Evolutionary conservation across 2,329 filamentous ascomycete genomes (phyloP).

Genomic region (Drechslera avenae): DNA sequence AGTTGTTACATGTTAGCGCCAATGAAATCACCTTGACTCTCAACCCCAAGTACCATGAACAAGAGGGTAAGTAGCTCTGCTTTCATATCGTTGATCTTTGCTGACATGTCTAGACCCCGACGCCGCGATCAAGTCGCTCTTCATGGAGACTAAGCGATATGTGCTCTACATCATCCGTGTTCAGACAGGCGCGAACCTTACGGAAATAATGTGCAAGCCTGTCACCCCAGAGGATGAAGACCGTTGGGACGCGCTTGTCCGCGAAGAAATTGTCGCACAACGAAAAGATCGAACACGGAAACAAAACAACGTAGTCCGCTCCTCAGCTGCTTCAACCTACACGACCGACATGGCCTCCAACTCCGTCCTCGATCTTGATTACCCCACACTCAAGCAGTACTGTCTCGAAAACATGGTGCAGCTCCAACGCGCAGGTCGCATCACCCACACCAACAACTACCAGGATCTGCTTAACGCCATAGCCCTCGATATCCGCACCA

Average conservation of each 20-base stretch:
- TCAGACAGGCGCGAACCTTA: slow-evolving; percentile 87
- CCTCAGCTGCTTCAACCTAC: slow-evolving; percentile 88
- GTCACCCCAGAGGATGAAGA: slow-evolving; percentile 86
- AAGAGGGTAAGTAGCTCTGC: slow-evolving; percentile 63
- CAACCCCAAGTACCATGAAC: slow-evolving; percentile 84
- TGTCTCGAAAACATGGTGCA: slow-evolving; percentile 92
- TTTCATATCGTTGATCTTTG: background rate
- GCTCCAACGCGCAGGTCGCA: slow-evolving; percentile 84
- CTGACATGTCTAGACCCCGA: slow-evolving; percentile 72
- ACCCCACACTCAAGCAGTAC: slow-evolving; percentile 89
- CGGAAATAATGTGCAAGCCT: slow-evolving; percentile 92
- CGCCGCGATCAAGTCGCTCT: slow-evolving; percentile 86
- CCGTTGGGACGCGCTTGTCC: slow-evolving; percentile 80
- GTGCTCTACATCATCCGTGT: slow-evolving; percentile 97
- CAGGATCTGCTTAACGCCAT: slow-evolving; percentile 98
- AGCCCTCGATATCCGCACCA: slow-evolving; percentile 93
- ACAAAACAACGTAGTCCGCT: slow-evolving; percentile 59
- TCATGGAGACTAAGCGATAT: slow-evolving; percentile 98
- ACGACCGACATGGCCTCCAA: slow-evolving; percentile 55
- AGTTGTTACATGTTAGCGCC: slow-evolving; percentile 84
- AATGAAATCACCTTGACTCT: slow-evolving; percentile 90
- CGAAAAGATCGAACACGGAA: slow-evolving; percentile 58
- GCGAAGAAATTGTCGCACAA: slow-evolving; percentile 71
- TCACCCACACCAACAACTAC: slow-evolving; percentile 86
- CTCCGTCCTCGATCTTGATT: slow-evolving; percentile 83